Evolutionary conservation across 2,329 filamentous ascomycete genomes (phyloP).

Genomic region (Cladobotryum mycophilum): DNA sequence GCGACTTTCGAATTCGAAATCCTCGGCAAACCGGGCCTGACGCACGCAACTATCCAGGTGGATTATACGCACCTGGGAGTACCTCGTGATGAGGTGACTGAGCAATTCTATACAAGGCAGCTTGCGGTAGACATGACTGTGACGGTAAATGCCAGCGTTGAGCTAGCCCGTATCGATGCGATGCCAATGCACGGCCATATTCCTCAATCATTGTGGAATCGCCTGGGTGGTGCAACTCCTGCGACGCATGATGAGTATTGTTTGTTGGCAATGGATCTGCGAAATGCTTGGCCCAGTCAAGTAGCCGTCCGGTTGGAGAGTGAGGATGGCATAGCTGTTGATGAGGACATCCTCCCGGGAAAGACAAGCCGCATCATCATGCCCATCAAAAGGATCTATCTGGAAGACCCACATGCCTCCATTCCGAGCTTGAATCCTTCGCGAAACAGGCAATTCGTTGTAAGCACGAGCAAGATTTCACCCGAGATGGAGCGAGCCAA

Average conservation of each 20-base stretch:
- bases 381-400: constrained; percentile 66
- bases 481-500: constrained; percentile 72
- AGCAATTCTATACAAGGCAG: constrained; percentile 78
- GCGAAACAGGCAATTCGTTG: constrained; percentile 86
- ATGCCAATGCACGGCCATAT: constrained; percentile 65
- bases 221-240: constrained; percentile 29
- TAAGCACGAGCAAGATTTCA: constrained; percentile 71
- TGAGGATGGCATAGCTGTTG: constrained; percentile 41
- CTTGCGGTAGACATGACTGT: constrained; percentile 74
- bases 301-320: constrained; percentile 60
- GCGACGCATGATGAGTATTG: constrained; percentile 59
- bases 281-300: constrained; percentile 83
- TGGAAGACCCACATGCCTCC: constrained; percentile 68
- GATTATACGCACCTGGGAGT: constrained; percentile 81
- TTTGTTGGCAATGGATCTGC: constrained; percentile 73
- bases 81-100: constrained; percentile 58
- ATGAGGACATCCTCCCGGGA: constrained; percentile 57
- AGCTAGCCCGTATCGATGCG: constrained; percentile 73
- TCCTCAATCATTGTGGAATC: constrained; percentile 53
- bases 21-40: constrained; percentile 77
- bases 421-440: constrained; percentile 77
- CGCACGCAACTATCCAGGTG: constrained; percentile 71
- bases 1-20: constrained; percentile 77
- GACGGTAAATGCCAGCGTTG: constrained; percentile 87
- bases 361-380: constrained; percentile 70